A percentile compares a stretch with the other conserved stretches of the same genome.
Conservation (phyloP, 768 basidiomycete genomes). For the Hygrocybe coccinea region DNA sequence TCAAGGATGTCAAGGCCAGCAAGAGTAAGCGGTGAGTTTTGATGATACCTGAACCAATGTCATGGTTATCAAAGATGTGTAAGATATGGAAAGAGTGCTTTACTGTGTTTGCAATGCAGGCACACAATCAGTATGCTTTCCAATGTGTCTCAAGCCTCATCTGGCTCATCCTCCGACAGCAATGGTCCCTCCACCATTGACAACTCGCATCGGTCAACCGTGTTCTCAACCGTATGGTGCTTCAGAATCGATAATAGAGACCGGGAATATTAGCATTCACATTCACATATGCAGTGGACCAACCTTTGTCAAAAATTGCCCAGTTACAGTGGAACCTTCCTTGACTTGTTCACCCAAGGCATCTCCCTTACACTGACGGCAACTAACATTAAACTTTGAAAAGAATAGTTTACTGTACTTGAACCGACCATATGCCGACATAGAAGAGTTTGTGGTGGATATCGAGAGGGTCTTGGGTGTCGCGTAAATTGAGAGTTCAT, state of each 20-base stretch:
- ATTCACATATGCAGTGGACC: slow-evolving; percentile 5
- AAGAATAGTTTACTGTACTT: slow-evolving; percentile 67
- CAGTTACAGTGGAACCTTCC: slow-evolving; percentile 44
- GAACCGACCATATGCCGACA: slow-evolving; percentile 79
- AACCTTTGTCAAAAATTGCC: slow-evolving; percentile 70
- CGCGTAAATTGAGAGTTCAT: slow-evolving; percentile 69
- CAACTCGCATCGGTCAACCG: slow-evolving; percentile 72
- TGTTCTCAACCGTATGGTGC: slow-evolving; percentile 69
- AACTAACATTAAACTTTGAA: slow-evolving; percentile 51
- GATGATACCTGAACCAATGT: slow-evolving; percentile 52
- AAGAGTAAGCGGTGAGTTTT: slow-evolving; percentile 77
- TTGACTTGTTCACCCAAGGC: slow-evolving; percentile 30
- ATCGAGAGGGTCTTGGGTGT: slow-evolving; percentile 55
- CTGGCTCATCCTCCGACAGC: slow-evolving; percentile 30
- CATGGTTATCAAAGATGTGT: slow-evolving; percentile 2
- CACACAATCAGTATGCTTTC: slow-evolving; percentile 71
- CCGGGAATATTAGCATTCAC: slow-evolving; percentile 29
- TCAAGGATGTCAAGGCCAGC: slow-evolving; percentile 50
- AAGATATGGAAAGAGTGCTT: slow-evolving; percentile 9
- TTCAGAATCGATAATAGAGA: slow-evolving; percentile 69
- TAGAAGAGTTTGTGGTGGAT: slow-evolving; percentile 72
- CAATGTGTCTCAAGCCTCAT: slow-evolving; percentile 50
- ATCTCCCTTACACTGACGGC: slow-evolving; percentile 12
- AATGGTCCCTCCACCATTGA: slow-evolving; percentile 53
- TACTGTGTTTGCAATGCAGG: slow-evolving; percentile 81